Base-by-base conservation (phyloP, 2,329 filamentous ascomycete genomes). In the Apiospora pterosperma region DNA sequence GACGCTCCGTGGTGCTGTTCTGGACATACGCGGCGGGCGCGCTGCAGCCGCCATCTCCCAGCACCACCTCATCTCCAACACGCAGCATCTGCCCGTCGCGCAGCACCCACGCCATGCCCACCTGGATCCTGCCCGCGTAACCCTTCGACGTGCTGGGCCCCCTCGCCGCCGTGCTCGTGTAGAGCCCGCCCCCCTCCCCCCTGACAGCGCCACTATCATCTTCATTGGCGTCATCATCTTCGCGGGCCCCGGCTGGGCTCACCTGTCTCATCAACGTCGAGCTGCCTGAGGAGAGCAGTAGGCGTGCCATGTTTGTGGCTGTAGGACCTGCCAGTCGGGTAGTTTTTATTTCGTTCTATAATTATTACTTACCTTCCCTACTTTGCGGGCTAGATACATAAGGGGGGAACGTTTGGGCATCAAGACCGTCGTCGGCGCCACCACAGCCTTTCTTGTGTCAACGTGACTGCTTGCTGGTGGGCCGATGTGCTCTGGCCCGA, bases 261-360 rank as follows among this genome's bases (percentile, higher is more conserved):
- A 80, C 79, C 41, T 77, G 82, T 0, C 74, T 84, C 23, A 83
- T 84, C 79, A 77, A 81, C 66, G 77, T 77, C 11, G 81, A 81
- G 0, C 76, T 84, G 23, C 82, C 82, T 0, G 71, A 72, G 59
- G 76, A 78, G 6, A 78, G 81, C 62, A 78, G 80, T 64, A 73
- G 82, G 63, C 81, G 81, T 2, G 82, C 78, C 28, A 83, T 85
- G 81, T 84, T 83, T 73, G 84, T 85, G 66, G 80, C 79, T 59
- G 82, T 84, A 6, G 82, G 82, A 0, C 81, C 82, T 4, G 81
- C 82, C 0, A 59, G 62, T 63, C 59, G 23, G 25, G 38, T 39
- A 19, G 23, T 48, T 16, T 16, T 5, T 48, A 5, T 25, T 5
- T 23, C 11, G 0, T 25, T 25, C n/a, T 11, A 31, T 39, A 23